Base-by-base conservation (phyloP, 2,329 filamentous ascomycete species). In the Diplodia seriata region DNA sequence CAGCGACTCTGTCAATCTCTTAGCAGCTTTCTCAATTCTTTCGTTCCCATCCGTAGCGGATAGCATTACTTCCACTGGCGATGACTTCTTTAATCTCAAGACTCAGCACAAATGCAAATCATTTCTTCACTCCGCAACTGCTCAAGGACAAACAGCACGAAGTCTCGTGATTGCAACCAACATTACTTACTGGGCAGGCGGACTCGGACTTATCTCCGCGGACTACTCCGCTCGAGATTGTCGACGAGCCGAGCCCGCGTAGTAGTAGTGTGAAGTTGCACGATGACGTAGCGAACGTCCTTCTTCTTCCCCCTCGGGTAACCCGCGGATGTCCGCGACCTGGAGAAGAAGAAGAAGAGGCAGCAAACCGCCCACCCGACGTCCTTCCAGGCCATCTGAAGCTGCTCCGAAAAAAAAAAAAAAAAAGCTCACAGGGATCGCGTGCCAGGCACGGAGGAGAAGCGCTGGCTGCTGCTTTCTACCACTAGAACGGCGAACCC, bases 181-280 rank as follows among this genome's bases (percentile, higher is more conserved):
- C 11, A 3, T 9, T 12, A 36, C 43, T 9, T 12, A 36, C 43
- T 51, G 43, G 59, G 20, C 29, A 26, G 4, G 9, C 43, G 43
- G 26, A 23, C 43, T 20, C 59, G 59, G 47, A 63, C 33, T 36
- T 18, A 12, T 15, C 43, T 63, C 59, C 26, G 59, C 12, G 59
- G 59, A 15, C 9, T 2, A 14, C 9, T 51, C 59, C 29, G 57
- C 11, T 6, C 15, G n/a, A 20, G 43, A 18, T 47, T 26, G 29
- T 20, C 26, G 55, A n/a, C 36, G 29, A 38, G 12, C 11, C 36
- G 29, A 38, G 12, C 11, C 26, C 23, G 23, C 2, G 23, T 23
- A 14, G 18, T 23, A 14, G 18, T 20, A 33, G 26, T 9, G 11
- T 20, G 43, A 23, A 18, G 29, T 20, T 15, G 20, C 38, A 26